Base-by-base conservation (phyloP, 2,329 filamentous ascomycete genomes). In the Monosporascus sp. region DNA sequence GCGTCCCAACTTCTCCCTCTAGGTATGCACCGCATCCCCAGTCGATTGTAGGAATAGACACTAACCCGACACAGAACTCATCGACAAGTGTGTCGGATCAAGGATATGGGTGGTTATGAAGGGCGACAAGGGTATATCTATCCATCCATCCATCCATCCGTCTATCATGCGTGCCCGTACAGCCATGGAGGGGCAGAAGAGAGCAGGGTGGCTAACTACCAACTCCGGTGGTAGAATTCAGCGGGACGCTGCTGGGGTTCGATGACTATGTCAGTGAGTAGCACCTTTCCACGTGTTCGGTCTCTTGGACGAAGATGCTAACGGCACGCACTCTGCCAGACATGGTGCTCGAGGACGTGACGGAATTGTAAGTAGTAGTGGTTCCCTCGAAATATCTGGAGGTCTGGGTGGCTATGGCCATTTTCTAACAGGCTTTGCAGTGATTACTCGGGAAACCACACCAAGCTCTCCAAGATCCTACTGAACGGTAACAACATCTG, bases 31-130 rank as follows among this genome's bases (percentile, higher is more conserved):
- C 14, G 57, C 60, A 51, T 52, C 20, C 37, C 35, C 44, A 20
- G 24, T 48, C 35, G 45, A 14, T 24, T n/a, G 15, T 49, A 38
- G 22, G 37, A 25, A 6, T 43, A 18, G 39, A 43, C 17, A 20
- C 15, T 31, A 8, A 46, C 24, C 24, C 11, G n/a, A 6, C 22
- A 17, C 67, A 96, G 94, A 99, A 75, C 84, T 99, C 69, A 97
- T 99, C 72, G 94, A 99, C 78, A 97, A 97, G 75, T 99, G 94
- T 70, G 92, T 99, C 60, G 94, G 94, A 57, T 97, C 92, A 51
- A 88, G 88, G 65, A 97, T 99, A 72, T 97, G 93, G 92, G 92
- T 99, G 58, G 85, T 99, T 65, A 99, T 99, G 94, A 99, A 99
- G 75, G 90, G 92, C 61, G 94, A 97, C 70, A 97, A 97, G 79